A percentile compares a stretch with the other conserved stretches of the same genome.
Evolutionary conservation across 768 basidiomycete genomes (phyloP).

Genomic region (Tricholoma matsutake): DNA sequence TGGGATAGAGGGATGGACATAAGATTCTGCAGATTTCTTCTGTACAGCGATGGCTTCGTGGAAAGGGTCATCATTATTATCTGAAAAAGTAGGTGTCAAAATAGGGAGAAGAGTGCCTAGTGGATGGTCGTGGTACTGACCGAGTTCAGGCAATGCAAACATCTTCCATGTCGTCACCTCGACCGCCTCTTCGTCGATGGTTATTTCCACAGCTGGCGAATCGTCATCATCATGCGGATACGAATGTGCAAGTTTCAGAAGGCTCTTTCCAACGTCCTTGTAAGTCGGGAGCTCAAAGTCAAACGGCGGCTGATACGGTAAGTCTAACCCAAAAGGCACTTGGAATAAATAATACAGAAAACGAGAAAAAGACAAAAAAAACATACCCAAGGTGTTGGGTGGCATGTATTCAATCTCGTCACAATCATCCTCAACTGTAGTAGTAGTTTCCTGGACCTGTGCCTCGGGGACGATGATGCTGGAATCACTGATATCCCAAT

Average conservation of each 20-base stretch:
- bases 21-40: background rate
- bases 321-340: conserved; percentile 26
- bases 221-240: conserved; percentile 30
- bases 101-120: background rate
- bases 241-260: conserved; percentile 33
- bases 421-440: conserved; percentile 28
- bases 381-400: conserved; percentile 42
- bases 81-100: conserved; percentile 6
- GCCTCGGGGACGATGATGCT: conserved; percentile 31
- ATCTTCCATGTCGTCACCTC: conserved; percentile 27
- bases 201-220: conserved; percentile 25
- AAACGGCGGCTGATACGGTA: conserved; percentile 41
- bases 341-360: background rate
- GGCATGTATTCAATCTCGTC: conserved; percentile 54
- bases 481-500: conserved; percentile 74
- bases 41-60: conserved; percentile 3
- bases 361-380: too few relatives aligned
- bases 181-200: conserved; percentile 22
- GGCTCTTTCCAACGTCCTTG: conserved; percentile 34
- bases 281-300: conserved; percentile 46
- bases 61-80: conserved; percentile 30
- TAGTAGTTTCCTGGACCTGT: conserved; percentile 22
- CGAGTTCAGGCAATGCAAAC: conserved; percentile 26
- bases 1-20: background rate
- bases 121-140: conserved; percentile 12